A percentile compares a stretch with the other conserved stretches of the same genome.
phyloP scores from a whole-genome alignment of 495 filamentous ascomycete species.

The Penicillium pancosmium region DNA sequence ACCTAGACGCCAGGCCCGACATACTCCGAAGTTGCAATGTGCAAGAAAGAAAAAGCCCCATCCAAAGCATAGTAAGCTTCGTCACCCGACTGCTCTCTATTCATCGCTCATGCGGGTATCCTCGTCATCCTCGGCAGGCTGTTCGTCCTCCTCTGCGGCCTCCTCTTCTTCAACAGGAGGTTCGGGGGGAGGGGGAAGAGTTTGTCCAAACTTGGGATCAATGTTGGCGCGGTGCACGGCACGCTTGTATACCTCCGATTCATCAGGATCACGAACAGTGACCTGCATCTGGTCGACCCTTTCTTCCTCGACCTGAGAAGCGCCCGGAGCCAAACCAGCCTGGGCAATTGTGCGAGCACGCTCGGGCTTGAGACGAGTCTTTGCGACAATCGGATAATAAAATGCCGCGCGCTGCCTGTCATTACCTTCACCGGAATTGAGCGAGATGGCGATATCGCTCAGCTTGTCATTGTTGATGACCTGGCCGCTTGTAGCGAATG shows the following conservation, averaged over 20 bases:
- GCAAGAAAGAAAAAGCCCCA: conserved; percentile 16
- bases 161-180: conserved; percentile 24
- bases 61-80: neutral
- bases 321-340: conserved; percentile 45
- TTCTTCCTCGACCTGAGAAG: conserved; percentile 37
- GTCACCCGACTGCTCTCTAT: neutral
- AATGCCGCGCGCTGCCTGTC: conserved; percentile 72
- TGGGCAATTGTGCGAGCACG: conserved; percentile 54
- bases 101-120: conserved; percentile 32
- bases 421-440: conserved; percentile 44
- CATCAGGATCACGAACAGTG: conserved; percentile 54
- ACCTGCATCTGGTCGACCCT: conserved; percentile 60
- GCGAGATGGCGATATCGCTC: conserved; percentile 60
- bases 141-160: conserved; percentile 18
- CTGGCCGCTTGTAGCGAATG: conserved; percentile 79
- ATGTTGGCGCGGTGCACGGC: conserved; percentile 44
- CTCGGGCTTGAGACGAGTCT: conserved; percentile 60
- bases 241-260: conserved; percentile 54
- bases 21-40: conserved; percentile 16
- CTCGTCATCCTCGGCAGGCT: conserved; percentile 23
- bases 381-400: conserved; percentile 86
- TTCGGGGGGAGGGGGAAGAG: conserved; percentile 42
- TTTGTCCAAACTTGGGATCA: conserved; percentile 47
- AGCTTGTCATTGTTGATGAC: conserved; percentile 58
- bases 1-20: conserved; percentile 21